phyloP scores from a whole-genome alignment of 495 filamentous ascomycete species.

The Penicillium diatomitis region DNA sequence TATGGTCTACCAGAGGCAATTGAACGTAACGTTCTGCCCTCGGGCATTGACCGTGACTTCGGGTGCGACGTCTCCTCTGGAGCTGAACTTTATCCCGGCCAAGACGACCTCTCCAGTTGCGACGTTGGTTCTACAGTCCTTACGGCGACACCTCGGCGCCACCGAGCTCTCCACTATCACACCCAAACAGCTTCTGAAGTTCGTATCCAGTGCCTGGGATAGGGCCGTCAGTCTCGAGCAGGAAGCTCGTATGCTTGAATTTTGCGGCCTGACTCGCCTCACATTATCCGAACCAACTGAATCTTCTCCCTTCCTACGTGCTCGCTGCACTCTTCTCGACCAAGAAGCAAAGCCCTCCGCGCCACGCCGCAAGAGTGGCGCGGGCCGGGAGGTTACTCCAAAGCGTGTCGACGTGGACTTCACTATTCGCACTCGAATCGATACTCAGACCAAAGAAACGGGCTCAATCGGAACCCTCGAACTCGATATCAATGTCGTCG shows the following conservation, averaged over 20 bases:
- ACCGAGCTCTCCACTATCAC: constrained; percentile 23
- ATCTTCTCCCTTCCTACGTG: constrained; percentile 23
- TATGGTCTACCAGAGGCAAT: constrained; percentile 68
- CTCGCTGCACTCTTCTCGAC: constrained; percentile 34
- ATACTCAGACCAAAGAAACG: constrained; percentile 4
- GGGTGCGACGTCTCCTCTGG: constrained; percentile 11
- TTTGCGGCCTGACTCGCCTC: constrained; percentile 38
- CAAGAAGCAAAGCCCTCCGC: constrained; percentile 8
- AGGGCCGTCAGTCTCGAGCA: constrained; percentile 30
- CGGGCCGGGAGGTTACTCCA: constrained; percentile 6
- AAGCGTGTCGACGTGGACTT: constrained; percentile 38
- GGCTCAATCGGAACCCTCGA: constrained; percentile 22
- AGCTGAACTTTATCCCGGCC: constrained; percentile 16
- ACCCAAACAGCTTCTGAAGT: constrained; percentile 29
- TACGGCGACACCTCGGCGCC: constrained; percentile 23
- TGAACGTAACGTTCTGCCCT: constrained; percentile 69
- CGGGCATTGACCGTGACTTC: constrained; percentile 40
- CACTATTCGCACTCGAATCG: constrained; percentile 24
- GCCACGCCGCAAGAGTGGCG: constrained; percentile 10
- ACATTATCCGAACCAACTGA: constrained; percentile 21
- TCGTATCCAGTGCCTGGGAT: constrained; percentile 36
- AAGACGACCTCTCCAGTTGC: constrained; percentile 25
- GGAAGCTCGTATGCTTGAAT: constrained; percentile 38
- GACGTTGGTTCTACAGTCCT: constrained; percentile 29
- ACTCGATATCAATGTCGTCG: constrained; percentile 32